Evolutionary conservation across 2,329 filamentous ascomycete genomes (phyloP), one percentile per base, ranked within the genome.

Genomic region (Chaetomium olivaceum): DNA sequence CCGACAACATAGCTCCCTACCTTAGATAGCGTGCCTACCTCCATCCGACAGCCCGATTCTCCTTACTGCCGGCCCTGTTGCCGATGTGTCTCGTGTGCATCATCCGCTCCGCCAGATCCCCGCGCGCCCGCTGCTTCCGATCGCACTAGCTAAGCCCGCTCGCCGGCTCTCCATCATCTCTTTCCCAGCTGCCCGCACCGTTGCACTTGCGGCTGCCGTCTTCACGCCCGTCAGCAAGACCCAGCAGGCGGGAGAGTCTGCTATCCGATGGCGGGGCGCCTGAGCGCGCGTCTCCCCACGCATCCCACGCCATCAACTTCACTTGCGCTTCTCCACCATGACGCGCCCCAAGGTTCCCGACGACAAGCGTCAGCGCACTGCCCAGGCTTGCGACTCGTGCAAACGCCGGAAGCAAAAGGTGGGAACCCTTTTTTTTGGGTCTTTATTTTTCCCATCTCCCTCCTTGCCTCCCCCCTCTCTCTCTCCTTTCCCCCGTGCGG

Each of bases 331-430:
- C 67, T 70, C 70, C 71, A 68, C 66, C 70, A 76, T 85, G 85
- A 83, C 82, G 70, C 80, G 84, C 71, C 80, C 80, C 59, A 85
- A 81, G 74, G 83, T 87, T 66, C 79, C 83, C 36, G 80, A 82
- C 70, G 85, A 88, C 69, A 85, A 87, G 75, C 82, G 87, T 69
- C 84, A 87, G 76, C 83, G 87, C 71, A 89, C 83, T 60, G 84
- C 85, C 29, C 83, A 86, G 70, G 87, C 87, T 50, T 90, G 87
- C 74, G 84, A 88, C 69, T 84, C 80, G 68, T 90, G 87, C 78
- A 89, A 88, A 76, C 81, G 82, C 66, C 82, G 87, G 68, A 90
- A 90, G 75, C 87, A 89, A 77, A 90, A 89, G 81, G 87, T 87
- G 73, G 80, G 83, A 72, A 60, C 48, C 3, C n/a, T 19, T 48